phyloP scores from a whole-genome alignment of 495 filamentous ascomycete genomes.

The Aspergillus wentii region DNA sequence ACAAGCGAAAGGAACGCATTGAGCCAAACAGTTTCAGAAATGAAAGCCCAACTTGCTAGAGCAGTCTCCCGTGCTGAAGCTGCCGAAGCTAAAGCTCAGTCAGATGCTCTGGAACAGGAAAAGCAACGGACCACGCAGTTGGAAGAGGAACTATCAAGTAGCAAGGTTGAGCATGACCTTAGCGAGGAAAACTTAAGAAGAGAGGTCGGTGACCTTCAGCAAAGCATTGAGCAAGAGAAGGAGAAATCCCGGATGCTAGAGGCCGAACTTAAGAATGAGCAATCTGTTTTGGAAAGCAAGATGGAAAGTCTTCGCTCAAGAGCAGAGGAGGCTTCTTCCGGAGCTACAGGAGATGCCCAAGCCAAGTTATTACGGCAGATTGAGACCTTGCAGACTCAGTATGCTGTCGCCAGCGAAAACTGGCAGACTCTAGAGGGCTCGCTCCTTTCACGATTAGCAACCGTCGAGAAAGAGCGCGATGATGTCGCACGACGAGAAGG shows the following conservation, averaged over 20 bases:
- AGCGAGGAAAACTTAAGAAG: constrained; percentile 62
- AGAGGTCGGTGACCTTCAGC: constrained; percentile 64
- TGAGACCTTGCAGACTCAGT: constrained; percentile 93
- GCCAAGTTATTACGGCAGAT: constrained; percentile 89
- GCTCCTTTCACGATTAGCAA: constrained; percentile 64
- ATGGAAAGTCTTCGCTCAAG: constrained; percentile 80
- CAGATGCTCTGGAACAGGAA: constrained; percentile 67
- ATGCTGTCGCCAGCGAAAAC: constrained; percentile 89
- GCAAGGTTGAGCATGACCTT: constrained; percentile 73
- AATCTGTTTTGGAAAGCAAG: constrained; percentile 76
- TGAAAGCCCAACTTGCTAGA: constrained; percentile 67
- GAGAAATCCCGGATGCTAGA: constrained; percentile 68
- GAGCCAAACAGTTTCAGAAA: constrained; percentile 58
- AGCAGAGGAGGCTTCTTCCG: constrained; percentile 87
- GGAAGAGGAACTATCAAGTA: constrained; percentile 64
- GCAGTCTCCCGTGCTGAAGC: constrained; percentile 61
- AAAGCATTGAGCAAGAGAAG: constrained; percentile 67
- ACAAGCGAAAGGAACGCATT: constrained; percentile 63
- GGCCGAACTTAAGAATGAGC: constrained; percentile 77
- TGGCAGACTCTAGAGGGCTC: constrained; percentile 94
- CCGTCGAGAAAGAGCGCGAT: constrained; percentile 84
- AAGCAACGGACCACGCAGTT: constrained; percentile 61
- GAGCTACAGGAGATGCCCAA: constrained; percentile 74
- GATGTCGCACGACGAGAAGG: constrained; percentile 77
- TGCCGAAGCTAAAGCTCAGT: constrained; percentile 60